Conservation (phyloP, 805 yeast genomes). For the Candida chilensis region DNA sequence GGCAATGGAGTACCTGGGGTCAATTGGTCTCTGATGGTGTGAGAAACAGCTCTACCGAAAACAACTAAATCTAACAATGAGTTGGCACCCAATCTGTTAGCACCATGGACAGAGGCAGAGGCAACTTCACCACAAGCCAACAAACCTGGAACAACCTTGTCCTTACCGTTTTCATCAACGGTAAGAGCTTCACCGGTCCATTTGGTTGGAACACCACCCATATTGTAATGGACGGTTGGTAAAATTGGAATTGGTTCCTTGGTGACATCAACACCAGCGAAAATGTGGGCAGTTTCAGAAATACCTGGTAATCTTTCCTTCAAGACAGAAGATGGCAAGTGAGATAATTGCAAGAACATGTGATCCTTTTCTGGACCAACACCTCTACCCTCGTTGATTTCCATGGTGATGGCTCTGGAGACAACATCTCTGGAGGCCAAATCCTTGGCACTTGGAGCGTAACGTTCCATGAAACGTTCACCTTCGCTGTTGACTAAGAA, state of each 20-base stretch:
- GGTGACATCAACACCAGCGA: conserved; percentile 39
- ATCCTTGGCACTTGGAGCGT: conserved; percentile 38
- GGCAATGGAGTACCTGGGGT: conserved; percentile 31
- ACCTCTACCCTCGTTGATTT: conserved; percentile 39
- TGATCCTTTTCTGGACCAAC: conserved; percentile 37
- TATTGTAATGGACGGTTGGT: conserved; percentile 38
- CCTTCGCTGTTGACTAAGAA: conserved; percentile 37
- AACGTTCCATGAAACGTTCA: conserved; percentile 40
- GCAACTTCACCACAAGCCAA: conserved; percentile 41
- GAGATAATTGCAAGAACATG: conserved; percentile 35
- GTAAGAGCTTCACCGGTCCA: conserved; percentile 36
- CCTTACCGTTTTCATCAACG: conserved; percentile 31
- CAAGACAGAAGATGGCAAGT: conserved; percentile 33
- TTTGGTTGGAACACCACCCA: conserved; percentile 41
- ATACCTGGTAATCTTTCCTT: conserved; percentile 40
- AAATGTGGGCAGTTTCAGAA: conserved; percentile 37
- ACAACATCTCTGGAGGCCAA: conserved; percentile 40
- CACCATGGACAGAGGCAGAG: conserved; percentile 40
- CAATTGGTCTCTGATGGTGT: conserved; percentile 30
- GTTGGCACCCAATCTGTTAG: conserved; percentile 39
- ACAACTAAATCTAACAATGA: conserved; percentile 37
- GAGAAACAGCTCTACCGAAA: conserved; percentile 37
- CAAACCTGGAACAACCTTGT: conserved; percentile 35
- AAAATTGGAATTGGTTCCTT: conserved; percentile 39
- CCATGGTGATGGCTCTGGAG: conserved; percentile 38